These are phyloP conservation scores for Pythium sp. DNA, from an alignment of 352 stramenopile species.

Conservation along the genomic window DNA sequence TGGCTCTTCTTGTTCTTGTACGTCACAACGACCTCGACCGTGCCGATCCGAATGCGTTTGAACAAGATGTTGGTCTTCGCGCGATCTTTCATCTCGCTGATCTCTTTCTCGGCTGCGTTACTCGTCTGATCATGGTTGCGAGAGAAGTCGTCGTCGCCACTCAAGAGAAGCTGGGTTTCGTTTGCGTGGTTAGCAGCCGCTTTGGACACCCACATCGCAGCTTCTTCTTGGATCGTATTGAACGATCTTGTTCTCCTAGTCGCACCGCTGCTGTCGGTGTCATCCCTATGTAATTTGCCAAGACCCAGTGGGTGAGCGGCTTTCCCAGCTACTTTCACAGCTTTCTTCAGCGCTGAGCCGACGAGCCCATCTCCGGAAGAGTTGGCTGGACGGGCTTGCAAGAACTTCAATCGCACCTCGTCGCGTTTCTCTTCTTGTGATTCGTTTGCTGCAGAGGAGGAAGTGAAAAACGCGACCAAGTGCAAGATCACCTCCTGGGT, in stretches of 20 bases:
- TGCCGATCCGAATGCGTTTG: constrained; percentile 77
- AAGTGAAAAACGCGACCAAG: constrained; percentile 55
- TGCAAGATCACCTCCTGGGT: constrained; percentile 79
- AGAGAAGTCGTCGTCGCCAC: constrained; percentile 1
- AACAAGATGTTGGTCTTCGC: constrained; percentile 65
- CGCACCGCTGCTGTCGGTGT: constrained; percentile 2
- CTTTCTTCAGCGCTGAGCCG: constrained; percentile 53
- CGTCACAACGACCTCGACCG: constrained; percentile 70
- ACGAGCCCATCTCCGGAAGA: constrained; percentile 34
- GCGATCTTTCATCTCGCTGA: constrained; percentile 40
- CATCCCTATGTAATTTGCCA: constrained; percentile 26
- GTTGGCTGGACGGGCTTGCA: constrained; percentile 28
- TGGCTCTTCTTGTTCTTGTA: constrained; percentile 77
- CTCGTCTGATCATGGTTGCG: not conserved
- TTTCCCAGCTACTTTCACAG: constrained; percentile 60
- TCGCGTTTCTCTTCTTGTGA: constrained; percentile 51
- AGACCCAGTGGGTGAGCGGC: constrained; percentile 50
- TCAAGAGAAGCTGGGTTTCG: constrained; percentile 26
- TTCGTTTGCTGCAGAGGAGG: constrained; percentile 20
- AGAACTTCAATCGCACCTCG: constrained; percentile 64
- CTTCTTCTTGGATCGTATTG: constrained; percentile 34
- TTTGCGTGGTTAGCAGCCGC: constrained; percentile 23
- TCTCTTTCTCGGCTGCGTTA: constrained; percentile 20
- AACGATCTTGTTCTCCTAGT: constrained; percentile 13
- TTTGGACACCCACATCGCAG: constrained; percentile 37